Conservation (phyloP, 78 protist genomes). For the Planoprotostelium fungivorum region DNA sequence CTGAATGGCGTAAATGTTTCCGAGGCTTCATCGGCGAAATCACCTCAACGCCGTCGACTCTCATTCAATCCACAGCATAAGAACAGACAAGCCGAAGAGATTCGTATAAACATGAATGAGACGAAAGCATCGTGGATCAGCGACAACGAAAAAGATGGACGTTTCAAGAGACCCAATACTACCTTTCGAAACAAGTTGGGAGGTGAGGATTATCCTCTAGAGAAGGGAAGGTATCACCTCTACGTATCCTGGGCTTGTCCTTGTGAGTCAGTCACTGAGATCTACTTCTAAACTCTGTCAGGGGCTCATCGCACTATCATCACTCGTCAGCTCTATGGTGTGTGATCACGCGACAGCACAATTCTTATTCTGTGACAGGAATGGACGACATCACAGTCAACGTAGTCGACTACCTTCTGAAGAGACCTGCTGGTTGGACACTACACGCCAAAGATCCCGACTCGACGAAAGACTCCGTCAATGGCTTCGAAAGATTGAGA, state of each 20-base stretch:
- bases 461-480: slow-evolving; percentile 10
- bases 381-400: neutral
- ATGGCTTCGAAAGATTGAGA: slow-evolving; percentile 3
- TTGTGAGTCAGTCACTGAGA: neutral
- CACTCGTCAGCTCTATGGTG: neutral
- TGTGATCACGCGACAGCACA: too few relatives aligned
- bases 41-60: too few relatives aligned
- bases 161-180: neutral
- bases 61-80: too few relatives aligned
- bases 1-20: too few relatives aligned
- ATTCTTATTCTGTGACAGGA: too few relatives aligned
- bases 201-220: neutral
- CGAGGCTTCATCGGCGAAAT: too few relatives aligned
- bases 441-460: neutral
- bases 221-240: neutral
- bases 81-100: too few relatives aligned
- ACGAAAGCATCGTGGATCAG: too few relatives aligned
- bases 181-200: neutral
- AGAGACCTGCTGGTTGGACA: neutral
- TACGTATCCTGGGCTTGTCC: neutral
- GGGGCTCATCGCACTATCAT: neutral
- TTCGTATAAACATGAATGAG: too few relatives aligned
- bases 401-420: neutral
- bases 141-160: too few relatives aligned
- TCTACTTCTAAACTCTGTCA: neutral